Conservation (phyloP, 2,329 filamentous ascomycete genomes). For the Colletotrichum salicis region DNA sequence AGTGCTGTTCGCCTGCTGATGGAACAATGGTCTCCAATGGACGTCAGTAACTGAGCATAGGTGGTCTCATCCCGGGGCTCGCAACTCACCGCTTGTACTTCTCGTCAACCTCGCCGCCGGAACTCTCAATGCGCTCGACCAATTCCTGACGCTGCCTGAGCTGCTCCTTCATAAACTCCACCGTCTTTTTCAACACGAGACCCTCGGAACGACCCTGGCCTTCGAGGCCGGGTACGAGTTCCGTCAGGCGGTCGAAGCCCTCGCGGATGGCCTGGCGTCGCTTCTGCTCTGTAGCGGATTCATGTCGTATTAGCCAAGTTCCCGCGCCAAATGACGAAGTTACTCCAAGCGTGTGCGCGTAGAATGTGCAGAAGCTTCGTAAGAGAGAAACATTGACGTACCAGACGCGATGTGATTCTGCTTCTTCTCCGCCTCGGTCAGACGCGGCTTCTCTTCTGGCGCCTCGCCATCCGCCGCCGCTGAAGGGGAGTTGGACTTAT, state of each 20-base stretch:
- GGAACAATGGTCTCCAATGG: background rate
- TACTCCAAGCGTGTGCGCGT: background rate
- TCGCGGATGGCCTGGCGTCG: conserved; percentile 75
- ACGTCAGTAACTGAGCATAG: background rate
- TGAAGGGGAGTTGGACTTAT: conserved; percentile 35
- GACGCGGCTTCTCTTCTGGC: conserved; percentile 59
- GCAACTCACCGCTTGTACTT: conserved; percentile 53
- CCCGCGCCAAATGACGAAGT: conserved; percentile 23
- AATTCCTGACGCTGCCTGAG: conserved; percentile 68
- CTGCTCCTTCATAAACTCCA: conserved; percentile 72
- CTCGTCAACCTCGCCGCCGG: conserved; percentile 66
- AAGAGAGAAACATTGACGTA: conserved; percentile 41
- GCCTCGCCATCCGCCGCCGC: conserved; percentile 30
- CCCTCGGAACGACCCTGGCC: conserved; percentile 88
- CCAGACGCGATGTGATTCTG: conserved; percentile 66
- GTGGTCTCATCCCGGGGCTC: no score
- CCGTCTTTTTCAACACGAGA: conserved; percentile 78
- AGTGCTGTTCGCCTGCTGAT: conserved; percentile 14
- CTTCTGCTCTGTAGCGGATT: conserved; percentile 52
- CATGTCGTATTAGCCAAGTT: no score
- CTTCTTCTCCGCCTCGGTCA: conserved; percentile 66
- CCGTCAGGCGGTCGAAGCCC: conserved; percentile 83
- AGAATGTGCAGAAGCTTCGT: background rate
- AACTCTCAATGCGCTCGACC: conserved; percentile 67
- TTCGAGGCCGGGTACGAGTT: conserved; percentile 82